phyloP scores from a whole-genome alignment of 1,284 basidiomycete species.

The Ganoderma lucidum region DNA sequence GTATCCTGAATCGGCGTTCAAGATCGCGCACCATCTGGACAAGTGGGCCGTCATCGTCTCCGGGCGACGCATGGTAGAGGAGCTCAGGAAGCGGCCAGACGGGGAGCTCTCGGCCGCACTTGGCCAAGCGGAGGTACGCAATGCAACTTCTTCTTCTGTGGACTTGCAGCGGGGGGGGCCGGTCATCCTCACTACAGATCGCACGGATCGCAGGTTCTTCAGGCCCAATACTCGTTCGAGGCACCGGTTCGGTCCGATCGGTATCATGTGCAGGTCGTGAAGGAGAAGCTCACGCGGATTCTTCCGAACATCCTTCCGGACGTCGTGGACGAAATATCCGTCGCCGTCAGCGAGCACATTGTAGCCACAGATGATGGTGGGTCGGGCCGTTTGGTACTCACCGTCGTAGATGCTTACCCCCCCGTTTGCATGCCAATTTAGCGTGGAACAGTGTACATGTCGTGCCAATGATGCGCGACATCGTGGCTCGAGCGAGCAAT shows the following conservation, averaged over 20 bases:
- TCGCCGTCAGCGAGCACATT: slow-evolving; percentile 31
- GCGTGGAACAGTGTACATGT: slow-evolving; percentile 18
- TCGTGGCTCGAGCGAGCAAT: slow-evolving; percentile 42
- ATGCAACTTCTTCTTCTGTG: neutral
- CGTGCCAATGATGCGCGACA: slow-evolving; percentile 11
- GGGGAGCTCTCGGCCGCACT: neutral
- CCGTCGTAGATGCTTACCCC: neutral
- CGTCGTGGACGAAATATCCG: slow-evolving; percentile 38
- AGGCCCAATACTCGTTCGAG: neutral
- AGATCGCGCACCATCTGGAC: no score
- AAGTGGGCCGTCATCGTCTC: no score
- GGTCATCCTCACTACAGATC: neutral
- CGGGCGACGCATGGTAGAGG: neutral
- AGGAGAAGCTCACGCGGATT: slow-evolving; percentile 34
- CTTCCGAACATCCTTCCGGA: slow-evolving; percentile 34
- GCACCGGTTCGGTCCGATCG: slow-evolving; percentile 32
- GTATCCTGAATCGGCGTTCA: no score
- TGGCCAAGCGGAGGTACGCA: neutral
- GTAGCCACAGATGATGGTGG: slow-evolving; percentile 17
- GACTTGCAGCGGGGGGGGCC: no score
- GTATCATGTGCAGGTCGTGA: slow-evolving; percentile 38
- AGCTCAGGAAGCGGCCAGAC: neutral
- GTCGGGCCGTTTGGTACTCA: neutral
- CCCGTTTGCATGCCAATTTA: neutral
- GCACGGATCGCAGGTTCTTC: neutral